Base-by-base conservation (phyloP, 441 rosid species). In the Iberis amara region DNA sequence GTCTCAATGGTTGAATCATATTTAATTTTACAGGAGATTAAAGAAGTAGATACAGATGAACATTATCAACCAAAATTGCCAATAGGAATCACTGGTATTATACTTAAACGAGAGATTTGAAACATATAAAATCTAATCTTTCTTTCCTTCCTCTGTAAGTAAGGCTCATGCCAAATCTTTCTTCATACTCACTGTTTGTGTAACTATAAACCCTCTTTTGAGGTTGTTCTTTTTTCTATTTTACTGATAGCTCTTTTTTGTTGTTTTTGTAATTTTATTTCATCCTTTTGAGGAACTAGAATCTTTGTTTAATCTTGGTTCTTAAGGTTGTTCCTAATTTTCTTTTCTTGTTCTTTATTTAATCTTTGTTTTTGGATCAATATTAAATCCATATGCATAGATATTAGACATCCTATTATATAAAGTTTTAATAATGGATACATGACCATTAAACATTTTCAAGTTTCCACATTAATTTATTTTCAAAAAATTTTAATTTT, bases 21-120 rank as follows among this genome's bases (percentile, higher is more conserved):
- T 24, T 2, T 6, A 8, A n/a, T n/a, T 38, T 39, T 24, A 31
- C 75, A 88, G 96, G 96, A 87, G 79, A 90, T 87, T 7, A 95
- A 90, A 66, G 97, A 81, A 74, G 86, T 90, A 46, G 95, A 90
- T 66, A 85, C 97, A 0, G 92, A 90, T 65, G 85, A 73, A n/a
- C 86, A 76, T 68, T 90, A 71, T 56, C 79, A 62, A 63, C 96
- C 96, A 6, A 90, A 78, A 64, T 75, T 89, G 11, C 70, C 70
- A 1, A 64, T 79, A 46, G 77, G 65, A 47, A 90, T 90, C 72
- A 48, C 66, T 27, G 50, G 63, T 3, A 75, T 82, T 61, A 64
- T 73, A 13, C 69, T 85, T 43, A 73, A 82, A 76, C 78, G 68
- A 24, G 73, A 67, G 31, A 14, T 57, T 30, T 70, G 68, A 70